Evolutionary conservation across 257 asterid genomes (phyloP).

Genomic region (Solanum microdontum): DNA sequence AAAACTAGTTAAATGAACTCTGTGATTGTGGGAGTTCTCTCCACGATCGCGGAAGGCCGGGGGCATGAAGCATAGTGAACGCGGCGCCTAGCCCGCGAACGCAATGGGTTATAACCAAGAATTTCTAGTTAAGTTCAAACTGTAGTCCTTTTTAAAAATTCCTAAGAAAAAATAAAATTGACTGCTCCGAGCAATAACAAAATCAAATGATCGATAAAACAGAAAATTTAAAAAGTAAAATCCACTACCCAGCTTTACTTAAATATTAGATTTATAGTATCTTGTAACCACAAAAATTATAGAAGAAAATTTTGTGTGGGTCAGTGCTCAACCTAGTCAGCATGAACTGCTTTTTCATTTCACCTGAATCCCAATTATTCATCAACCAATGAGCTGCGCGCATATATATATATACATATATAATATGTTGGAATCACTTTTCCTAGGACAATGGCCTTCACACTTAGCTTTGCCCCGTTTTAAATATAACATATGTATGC

Average conservation of each 20-base stretch:
- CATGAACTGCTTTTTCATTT: constrained; percentile 19
- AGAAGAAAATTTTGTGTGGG: constrained; percentile 13
- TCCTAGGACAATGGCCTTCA: not conserved
- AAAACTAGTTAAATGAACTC: not conserved
- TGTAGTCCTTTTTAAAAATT: not conserved
- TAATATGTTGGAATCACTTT: constrained; percentile 11
- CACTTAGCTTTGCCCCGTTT: not conserved
- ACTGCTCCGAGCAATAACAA: not conserved
- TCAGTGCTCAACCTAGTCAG: constrained; percentile 21
- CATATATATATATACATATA: too few species aligned
- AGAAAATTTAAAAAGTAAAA: not conserved
- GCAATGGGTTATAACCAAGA: not conserved
- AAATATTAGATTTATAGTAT: not conserved
- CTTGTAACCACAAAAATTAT: not conserved
- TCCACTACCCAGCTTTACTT: not conserved
- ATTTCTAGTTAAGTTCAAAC: not conserved
- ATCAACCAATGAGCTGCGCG: constrained; percentile 27
- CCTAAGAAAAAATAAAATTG: not conserved
- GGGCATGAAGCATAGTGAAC: not conserved
- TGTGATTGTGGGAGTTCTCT: not conserved
- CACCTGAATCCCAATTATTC: constrained; percentile 37
- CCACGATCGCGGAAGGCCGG: not conserved
- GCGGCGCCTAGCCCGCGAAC: not conserved
- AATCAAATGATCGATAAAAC: not conserved
- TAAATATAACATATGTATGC: not conserved